A percentile compares a stretch with the other conserved stretches of the same genome.
These are phyloP conservation scores for Pestalotiopsis sp. DNA, from an alignment of 2,329 filamentous ascomycete species.

Conservation along the genomic window DNA sequence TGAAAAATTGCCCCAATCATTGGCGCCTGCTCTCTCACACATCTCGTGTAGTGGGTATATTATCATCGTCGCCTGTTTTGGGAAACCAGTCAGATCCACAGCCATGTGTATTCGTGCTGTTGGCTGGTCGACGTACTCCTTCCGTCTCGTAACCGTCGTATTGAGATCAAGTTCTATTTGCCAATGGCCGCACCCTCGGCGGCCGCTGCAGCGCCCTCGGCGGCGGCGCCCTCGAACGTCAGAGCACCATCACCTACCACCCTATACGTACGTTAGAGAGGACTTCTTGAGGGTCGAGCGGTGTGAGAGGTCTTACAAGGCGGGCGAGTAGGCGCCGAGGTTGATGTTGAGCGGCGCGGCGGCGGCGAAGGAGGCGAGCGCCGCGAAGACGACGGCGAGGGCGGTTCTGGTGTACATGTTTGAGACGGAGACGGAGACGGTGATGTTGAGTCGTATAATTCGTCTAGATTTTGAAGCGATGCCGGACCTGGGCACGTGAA, in stretches of 20 bases:
- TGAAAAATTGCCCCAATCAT: no score
- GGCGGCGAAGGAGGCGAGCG: constrained; percentile 28
- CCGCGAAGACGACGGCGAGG: constrained; percentile 30
- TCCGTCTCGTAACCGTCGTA: not conserved
- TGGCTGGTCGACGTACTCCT: not conserved
- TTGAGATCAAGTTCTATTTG: not conserved
- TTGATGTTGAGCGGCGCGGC: constrained; percentile 38
- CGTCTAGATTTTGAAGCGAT: not conserved
- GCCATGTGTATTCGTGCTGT: no score
- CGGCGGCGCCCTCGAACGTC: constrained; percentile 36
- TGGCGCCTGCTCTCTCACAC: no score
- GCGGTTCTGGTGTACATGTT: constrained; percentile 26
- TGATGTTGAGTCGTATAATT: not conserved
- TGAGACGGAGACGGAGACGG: not conserved
- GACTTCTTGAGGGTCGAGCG: not conserved
- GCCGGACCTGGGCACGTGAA: constrained; percentile 15
- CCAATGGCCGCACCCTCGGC: constrained; percentile 12
- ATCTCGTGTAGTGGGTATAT: no score
- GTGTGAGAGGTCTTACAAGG: constrained; percentile 18
- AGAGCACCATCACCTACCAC: constrained; percentile 47
- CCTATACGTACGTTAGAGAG: not conserved
- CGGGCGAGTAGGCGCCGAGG: constrained; percentile 37
- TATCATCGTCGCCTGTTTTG: no score
- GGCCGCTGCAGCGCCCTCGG: constrained; percentile 20
- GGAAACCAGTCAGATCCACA: no score